Evolutionary conservation across 129 eudicot genomes (phyloP).

Genomic region (Ambrosia trifida): DNA sequence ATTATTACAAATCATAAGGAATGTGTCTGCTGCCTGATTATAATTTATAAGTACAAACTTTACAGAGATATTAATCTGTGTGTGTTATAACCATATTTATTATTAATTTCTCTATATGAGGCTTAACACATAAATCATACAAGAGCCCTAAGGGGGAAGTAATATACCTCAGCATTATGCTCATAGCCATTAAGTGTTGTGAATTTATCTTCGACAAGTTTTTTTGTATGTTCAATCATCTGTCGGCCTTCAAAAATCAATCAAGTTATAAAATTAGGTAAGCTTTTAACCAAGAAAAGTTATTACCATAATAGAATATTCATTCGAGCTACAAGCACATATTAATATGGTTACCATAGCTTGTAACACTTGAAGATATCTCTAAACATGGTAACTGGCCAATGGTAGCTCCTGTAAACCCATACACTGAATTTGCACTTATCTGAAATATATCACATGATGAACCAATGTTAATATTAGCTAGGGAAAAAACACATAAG

Average conservation of each 20-base stretch:
- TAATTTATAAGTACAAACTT: not conserved
- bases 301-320: not conserved
- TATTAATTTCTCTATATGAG: not conserved
- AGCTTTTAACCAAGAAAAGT: constrained; percentile 15
- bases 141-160: constrained; percentile 9
- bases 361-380: constrained; percentile 98
- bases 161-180: constrained; percentile 87
- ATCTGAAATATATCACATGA: constrained; percentile 49
- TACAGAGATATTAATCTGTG: not conserved
- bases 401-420: constrained; percentile 97
- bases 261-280: constrained; percentile 13
- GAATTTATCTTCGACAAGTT: constrained; percentile 91
- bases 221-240: constrained; percentile 98
- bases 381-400: constrained; percentile 97
- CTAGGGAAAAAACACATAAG: constrained; percentile 14
- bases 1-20: not conserved
- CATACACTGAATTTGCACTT: constrained; percentile 99
- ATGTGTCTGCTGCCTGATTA: not conserved
- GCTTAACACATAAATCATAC: constrained; percentile 8
- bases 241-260: constrained; percentile 73
- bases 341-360: constrained; percentile 63
- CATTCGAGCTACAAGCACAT: constrained; percentile 4
- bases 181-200: constrained; percentile 72
- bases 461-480: constrained; percentile 10
- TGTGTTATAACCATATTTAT: not conserved